Conservation (phyloP, 148 eudicot species). For the Fagopyrum homotropicum region DNA sequence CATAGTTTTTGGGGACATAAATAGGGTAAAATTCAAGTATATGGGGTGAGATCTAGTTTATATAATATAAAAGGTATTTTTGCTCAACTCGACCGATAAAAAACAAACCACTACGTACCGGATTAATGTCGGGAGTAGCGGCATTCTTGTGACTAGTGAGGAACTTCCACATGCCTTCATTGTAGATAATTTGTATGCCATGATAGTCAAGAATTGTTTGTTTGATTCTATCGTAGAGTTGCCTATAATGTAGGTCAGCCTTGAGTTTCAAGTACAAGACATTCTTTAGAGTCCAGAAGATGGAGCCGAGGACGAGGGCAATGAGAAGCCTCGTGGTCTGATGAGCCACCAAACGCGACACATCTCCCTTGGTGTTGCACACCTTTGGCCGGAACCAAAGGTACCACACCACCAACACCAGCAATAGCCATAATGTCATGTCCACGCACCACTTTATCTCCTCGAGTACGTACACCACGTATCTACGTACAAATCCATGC, state of each 20-base stretch:
- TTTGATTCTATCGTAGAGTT: neutral
- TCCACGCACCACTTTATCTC: conserved; percentile 4
- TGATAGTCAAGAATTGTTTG: neutral
- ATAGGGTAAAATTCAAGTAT: no score
- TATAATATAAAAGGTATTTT: neutral
- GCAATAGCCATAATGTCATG: neutral
- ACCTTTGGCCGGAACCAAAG: neutral
- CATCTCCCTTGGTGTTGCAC: neutral
- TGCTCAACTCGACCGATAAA: neutral
- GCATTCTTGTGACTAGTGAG: neutral
- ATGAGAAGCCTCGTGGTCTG: neutral
- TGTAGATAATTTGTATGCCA: neutral
- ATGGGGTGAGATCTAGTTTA: no score
- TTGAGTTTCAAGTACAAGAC: neutral
- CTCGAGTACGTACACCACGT: neutral
- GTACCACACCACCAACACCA: neutral
- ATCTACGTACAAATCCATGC: no score
- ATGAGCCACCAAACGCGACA: neutral
- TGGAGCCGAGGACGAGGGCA: neutral
- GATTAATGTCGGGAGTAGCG: neutral
- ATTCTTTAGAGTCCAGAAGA: neutral
- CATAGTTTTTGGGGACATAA: no score
- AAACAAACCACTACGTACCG: neutral
- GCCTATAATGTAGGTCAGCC: neutral
- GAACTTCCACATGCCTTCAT: neutral